Conservation (phyloP, 495 filamentous ascomycete genomes). For the Astrothelium macrocarpum region DNA sequence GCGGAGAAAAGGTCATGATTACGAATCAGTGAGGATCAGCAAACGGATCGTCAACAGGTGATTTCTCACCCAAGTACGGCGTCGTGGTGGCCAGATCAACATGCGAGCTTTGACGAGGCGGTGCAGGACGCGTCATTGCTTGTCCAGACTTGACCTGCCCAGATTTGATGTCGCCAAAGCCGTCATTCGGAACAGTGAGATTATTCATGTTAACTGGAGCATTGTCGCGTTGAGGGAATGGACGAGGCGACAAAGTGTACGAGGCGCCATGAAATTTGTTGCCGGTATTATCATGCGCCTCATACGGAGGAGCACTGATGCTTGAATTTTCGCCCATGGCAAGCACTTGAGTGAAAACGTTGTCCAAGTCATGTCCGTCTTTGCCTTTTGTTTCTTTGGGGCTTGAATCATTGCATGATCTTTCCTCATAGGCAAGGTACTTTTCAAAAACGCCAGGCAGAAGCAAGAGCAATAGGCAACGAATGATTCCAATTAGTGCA, state of each 20-base stretch:
- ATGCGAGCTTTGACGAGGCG: slow-evolving; percentile 4
- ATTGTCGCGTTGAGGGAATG: slow-evolving; percentile 17
- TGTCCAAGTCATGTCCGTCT: not conserved
- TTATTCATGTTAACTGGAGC: not conserved
- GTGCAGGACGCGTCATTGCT: not conserved
- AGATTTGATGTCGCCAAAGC: not conserved
- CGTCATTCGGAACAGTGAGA: not conserved
- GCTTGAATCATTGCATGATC: not conserved
- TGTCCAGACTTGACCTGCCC: not conserved
- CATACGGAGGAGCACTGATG: slow-evolving; percentile 1
- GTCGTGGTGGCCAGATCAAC: not conserved
- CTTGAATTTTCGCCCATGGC: slow-evolving; percentile 19
- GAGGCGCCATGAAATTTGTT: slow-evolving; percentile 18
- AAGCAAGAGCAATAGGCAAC: not conserved
- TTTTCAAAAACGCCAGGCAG: not conserved
- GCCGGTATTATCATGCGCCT: slow-evolving; percentile 16
- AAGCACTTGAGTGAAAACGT: not conserved
- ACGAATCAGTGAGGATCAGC: not conserved
- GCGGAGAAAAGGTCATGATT: not conserved
- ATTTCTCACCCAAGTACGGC: not conserved
- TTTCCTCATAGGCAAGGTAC: not conserved
- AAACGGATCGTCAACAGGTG: slow-evolving; percentile 3
- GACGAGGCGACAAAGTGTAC: slow-evolving; percentile 28
- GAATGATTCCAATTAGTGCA: slow-evolving; percentile 56
- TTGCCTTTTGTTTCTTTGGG: not conserved